Evolutionary conservation across 352 stramenopile species (phyloP), one percentile per base, ranked within the genome.

Genomic region (Globisporangium heterothallicum): DNA sequence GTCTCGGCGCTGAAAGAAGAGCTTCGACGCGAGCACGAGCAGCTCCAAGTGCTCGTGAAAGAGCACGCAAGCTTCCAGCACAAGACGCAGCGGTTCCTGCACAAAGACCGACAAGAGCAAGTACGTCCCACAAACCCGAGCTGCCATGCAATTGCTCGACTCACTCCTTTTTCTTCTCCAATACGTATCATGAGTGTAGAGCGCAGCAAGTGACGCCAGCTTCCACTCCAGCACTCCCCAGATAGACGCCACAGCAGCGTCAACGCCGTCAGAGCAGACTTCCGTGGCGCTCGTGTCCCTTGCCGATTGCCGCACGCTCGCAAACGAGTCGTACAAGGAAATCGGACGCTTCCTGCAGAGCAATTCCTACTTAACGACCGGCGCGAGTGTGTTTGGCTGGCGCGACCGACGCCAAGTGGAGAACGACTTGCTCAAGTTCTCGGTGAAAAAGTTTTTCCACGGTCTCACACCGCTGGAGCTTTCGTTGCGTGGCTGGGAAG

Each of bases 341-440:
- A 55, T 47, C 26, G 24, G 25, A 24, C 1, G 13, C 2, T 55
- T 55, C 24, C 35, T 55, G 4, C 24, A 47, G n/a, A 40, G 49
- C 49, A 44, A 55, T 24, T 55, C 49, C n/a, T 77, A 68, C 44
- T 30, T 78, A 27, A 80, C 60, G 18, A 72, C 71, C 2, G 76
- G 71, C 13, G 54, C 69, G 36, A 70, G 64, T 35, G 27, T 84
- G 4, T 84, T 81, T 27, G 76, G 73, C 14, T 87, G 73, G 73
- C 52, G 58, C 7, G 76, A 87, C 32, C 64, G 70, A 22, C 73
- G 73, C 12, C 61, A 61, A 13, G 49, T 78, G 40, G 54, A 64
- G 2, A 29, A 56, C 2, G 64, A 70, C 48, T 63, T 68, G 42
- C 59, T 87, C 49, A 68, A 81, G 49, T 84, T 87, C 30, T 79